phyloP scores from a whole-genome alignment of 2,329 filamentous ascomycete genomes.

The Verticillium alfalfae region DNA sequence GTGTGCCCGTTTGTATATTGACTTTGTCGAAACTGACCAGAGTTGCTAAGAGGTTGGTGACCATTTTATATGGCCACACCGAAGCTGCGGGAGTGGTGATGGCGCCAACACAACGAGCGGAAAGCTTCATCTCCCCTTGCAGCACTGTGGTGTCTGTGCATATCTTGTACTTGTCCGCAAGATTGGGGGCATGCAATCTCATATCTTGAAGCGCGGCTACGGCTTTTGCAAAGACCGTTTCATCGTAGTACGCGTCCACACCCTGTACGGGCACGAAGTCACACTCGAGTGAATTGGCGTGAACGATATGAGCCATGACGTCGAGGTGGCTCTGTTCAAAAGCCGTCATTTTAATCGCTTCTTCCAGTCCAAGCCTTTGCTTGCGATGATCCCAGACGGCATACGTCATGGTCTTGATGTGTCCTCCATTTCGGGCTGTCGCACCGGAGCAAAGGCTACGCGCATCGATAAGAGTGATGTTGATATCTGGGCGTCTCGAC shows the following conservation, averaged over 20 bases:
- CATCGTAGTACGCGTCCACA: conserved; percentile 10
- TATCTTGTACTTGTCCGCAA: conserved; percentile 8
- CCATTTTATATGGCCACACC: conserved; percentile 17
- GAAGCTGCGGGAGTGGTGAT: conserved; percentile 12
- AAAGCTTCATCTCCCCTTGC: conserved; percentile 4
- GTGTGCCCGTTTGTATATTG: conserved; percentile 15
- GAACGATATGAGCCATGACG: not conserved
- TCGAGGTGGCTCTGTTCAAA: conserved; percentile 9
- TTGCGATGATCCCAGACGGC: conserved; percentile 9
- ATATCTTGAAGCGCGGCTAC: conserved; percentile 12
- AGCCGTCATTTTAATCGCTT: conserved; percentile 6
- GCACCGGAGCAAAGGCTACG: conserved; percentile 8
- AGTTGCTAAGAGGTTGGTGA: conserved; percentile 7
- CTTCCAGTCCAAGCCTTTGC: conserved; percentile 5
- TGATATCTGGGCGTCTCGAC: conserved; percentile 6
- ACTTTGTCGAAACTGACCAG: not conserved
- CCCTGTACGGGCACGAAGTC: conserved; percentile 6
- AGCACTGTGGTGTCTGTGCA: conserved; percentile 5
- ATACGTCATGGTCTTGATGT: conserved; percentile 11
- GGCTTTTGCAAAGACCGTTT: conserved; percentile 9
- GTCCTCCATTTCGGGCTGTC: conserved; percentile 6
- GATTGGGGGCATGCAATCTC: conserved; percentile 4
- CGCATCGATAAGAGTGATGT: conserved; percentile 12
- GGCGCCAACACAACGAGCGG: conserved; percentile 5
- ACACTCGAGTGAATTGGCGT: conserved; percentile 4